Conservation (phyloP, 2,329 filamentous ascomycete genomes). For the Thielaviopsis musarum region DNA sequence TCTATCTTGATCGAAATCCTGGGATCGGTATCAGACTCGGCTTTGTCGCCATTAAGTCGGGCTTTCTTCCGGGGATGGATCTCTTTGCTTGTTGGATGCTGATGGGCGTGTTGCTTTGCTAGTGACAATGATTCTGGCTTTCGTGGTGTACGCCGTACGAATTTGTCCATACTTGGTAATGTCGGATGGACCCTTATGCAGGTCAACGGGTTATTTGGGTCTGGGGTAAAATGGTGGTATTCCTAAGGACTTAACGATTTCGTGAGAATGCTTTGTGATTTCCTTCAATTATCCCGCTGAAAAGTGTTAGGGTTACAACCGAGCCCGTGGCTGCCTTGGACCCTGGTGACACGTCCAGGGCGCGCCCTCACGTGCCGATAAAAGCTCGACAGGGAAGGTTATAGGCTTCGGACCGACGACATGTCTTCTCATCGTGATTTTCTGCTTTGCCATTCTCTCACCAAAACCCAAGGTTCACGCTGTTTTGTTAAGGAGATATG, state of each 20-base stretch:
- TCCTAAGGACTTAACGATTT: no score
- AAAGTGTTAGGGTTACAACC: no score
- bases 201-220: no score
- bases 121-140: neutral
- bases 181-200: no score
- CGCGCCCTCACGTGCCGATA: conserved; percentile 1
- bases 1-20: neutral
- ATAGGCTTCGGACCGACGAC: neutral
- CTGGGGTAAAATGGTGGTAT: no score
- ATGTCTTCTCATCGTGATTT: neutral
- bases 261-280: no score
- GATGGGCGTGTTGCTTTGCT: neutral
- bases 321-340: no score
- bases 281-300: no score
- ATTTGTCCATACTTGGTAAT: neutral
- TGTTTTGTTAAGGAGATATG: neutral
- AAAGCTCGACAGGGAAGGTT: neutral
- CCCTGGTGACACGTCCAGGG: neutral
- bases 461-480: neutral
- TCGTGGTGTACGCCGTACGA: neutral
- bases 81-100: neutral
- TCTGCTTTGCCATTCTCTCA: neutral
- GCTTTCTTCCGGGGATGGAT: neutral
- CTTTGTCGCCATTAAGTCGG: neutral
- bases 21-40: neutral